Conservation (phyloP, 2,329 filamentous ascomycete genomes). For the Cryphonectria parasitica region DNA sequence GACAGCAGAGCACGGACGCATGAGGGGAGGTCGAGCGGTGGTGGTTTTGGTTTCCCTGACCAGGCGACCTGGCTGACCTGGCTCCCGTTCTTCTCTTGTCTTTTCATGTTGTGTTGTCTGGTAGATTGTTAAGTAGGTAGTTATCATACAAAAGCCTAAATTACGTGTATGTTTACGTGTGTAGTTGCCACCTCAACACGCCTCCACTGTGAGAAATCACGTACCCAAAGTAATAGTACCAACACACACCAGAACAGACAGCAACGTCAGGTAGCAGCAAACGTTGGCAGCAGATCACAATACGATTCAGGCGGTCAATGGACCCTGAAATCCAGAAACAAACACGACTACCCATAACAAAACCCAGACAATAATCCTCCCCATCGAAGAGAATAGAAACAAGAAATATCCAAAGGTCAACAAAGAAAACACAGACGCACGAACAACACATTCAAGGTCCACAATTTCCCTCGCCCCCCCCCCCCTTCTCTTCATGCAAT, state of each 20-base stretch:
- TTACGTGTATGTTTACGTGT: not conserved
- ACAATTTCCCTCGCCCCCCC: not conserved
- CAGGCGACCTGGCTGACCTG: too few relatives aligned
- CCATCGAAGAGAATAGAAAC: too few relatives aligned
- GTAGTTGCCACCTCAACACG: not conserved
- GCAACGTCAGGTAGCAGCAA: too few relatives aligned
- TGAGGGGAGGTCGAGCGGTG: too few relatives aligned
- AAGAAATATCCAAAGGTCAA: not conserved
- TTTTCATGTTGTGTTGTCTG: not conserved
- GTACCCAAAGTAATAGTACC: too few relatives aligned
- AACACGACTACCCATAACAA: not conserved
- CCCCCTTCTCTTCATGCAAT: not conserved
- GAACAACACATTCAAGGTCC: conserved; percentile 1
- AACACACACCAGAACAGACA: too few relatives aligned
- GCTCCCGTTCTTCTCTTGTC: too few relatives aligned
- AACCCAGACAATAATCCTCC: not conserved
- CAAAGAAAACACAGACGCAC: not conserved
- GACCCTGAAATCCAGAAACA: not conserved
- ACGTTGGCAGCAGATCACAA: too few relatives aligned
- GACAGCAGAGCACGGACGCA: too few relatives aligned
- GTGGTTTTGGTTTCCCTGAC: too few relatives aligned
- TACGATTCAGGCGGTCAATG: not conserved
- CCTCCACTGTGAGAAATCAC: too few relatives aligned
- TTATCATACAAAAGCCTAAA: not conserved
- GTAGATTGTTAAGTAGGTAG: not conserved